Evolutionary conservation across 2,329 filamentous ascomycete genomes (phyloP).

Genomic region (Penicillium decumbens): DNA sequence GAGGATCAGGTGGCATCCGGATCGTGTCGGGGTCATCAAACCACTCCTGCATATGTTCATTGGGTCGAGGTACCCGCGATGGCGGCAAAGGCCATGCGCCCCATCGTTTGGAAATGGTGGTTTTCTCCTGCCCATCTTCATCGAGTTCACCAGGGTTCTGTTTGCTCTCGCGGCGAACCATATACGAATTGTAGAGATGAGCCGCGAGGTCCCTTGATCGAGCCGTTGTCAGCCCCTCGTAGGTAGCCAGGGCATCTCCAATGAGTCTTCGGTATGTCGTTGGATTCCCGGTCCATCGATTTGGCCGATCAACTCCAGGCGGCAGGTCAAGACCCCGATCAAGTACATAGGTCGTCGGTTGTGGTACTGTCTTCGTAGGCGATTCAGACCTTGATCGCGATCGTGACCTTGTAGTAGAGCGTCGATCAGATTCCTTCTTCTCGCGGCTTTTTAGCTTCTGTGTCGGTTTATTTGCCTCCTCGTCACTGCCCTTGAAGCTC

Average conservation of each 20-base stretch:
- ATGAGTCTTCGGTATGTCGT: constrained; percentile 83
- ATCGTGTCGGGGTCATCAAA: constrained; percentile 52
- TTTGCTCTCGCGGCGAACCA: constrained; percentile 54
- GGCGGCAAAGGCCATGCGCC: constrained; percentile 76
- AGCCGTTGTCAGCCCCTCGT: constrained; percentile 58
- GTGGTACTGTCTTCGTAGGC: neutral
- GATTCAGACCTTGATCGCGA: neutral
- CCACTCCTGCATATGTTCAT: constrained; percentile 49
- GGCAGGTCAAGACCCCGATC: constrained; percentile 21
- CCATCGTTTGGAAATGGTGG: constrained; percentile 59
- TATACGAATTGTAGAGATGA: constrained; percentile 75
- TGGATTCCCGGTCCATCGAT: constrained; percentile 53
- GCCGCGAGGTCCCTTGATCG: constrained; percentile 63
- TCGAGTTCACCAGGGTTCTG: constrained; percentile 11
- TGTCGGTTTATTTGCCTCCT: neutral
- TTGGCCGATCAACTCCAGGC: constrained; percentile 50
- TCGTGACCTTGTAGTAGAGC: neutral
- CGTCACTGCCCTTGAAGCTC: constrained; percentile 21
- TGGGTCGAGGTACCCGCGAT: constrained; percentile 56
- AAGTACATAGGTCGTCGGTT: constrained; percentile 13
- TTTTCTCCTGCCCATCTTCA: constrained; percentile 21
- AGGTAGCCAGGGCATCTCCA: constrained; percentile 69
- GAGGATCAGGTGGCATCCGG: constrained; percentile 41
- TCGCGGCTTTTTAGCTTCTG: neutral
- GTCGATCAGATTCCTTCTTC: neutral